Base-by-base conservation (phyloP, 2,329 filamentous ascomycete species). In the Trichoderma afroharzianum region DNA sequence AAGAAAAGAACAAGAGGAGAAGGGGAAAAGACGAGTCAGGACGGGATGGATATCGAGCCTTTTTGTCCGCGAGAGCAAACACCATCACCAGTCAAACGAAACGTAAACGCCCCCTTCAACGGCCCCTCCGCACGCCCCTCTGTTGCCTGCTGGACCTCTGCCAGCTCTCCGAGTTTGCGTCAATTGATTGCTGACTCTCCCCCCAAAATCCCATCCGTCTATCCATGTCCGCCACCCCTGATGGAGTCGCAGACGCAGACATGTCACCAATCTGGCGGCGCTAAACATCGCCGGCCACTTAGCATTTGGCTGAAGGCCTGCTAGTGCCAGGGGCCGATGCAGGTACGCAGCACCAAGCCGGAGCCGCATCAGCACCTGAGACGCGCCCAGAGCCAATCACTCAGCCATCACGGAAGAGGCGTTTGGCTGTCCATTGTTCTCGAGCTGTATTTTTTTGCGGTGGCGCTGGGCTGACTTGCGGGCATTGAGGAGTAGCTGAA, bases 341-440 rank as follows among this genome's bases (percentile, higher is more conserved):
- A 78, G 76, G 76, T 77, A 77, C 76, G 57, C 62, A 68, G 55
- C 62, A 21, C 33, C 30, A 39, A 61, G 36, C 74, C 72, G 21
- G 68, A 30, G 64, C 39, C 43, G 68, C 47, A 53, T 70, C 68
- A 70, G 50, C 30, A 76, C 71, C 75, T 80, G 80, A 81, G 80
- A 81, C 80, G 77, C 75, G 69, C 73, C 71, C 72, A 57, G 64
- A 73, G 74, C 79, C 79, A 81, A 81, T 79, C 78, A 75, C 74
- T 69, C 39, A 62, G 67, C 67, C 70, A 71, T 70, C 69, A 33
- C 28, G 15, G 18, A 58, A 57, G 32, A 67, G 66, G 66, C 66
- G 59, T 47, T 26, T 9, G 36, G 36, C 32, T 50, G 30, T 39
- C 36, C 12, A 4, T 12, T 14, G 50, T 26, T 26, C n/a, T 50